Base-by-base conservation (phyloP, 139 green algal species). In the Picochlorum sp. region DNA sequence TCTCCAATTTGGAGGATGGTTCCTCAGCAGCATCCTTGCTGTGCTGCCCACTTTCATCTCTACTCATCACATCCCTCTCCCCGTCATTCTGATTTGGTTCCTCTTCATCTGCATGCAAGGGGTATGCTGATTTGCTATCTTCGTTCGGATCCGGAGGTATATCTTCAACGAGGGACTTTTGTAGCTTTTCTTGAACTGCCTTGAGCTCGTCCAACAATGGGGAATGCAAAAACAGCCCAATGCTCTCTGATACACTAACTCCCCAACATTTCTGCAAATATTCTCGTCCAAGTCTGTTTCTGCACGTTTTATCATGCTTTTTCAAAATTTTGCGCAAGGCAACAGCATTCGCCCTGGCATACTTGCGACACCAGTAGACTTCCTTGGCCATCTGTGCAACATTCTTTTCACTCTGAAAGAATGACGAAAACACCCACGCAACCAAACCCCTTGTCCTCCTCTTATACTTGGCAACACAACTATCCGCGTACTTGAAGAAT, bases 281-380 rank as follows among this genome's bases (percentile, higher is more conserved):
- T 18, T 59, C 41, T 14, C 71, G 60, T 6, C 75, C 75, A 9
- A 20, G 45, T 52, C 49, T 63, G 54, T 71, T 76, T 38, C 66
- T 44, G 45, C 51, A 66, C 15, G 66, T n/a, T 63, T 79, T 83
- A 70, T 83, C 77, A 55, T 84, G 66, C 50, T 84, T 82, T 50
- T 84, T 82, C 15, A 82, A 60, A 60, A 84, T 84, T 55, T 82
- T 84, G 41, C 74, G 70, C 63, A 81, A 64, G n/a, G 64, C 77
- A 3, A 77, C 60, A 14, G 75, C 68, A 37, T 84, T 84, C 14
- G 69, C 57, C 10, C 63, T 50, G 18, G 75, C 75, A 49, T 73
- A 84, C 24, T 77, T 64, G 5, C 71, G 58, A 55, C 75, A 83
- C 77, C 77, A 84, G 31, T 77, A 68, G 1, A 76, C 75, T 8